These are phyloP conservation scores for Serendipita sp. DNA, from an alignment of 768 basidiomycete species.

Conservation along the genomic window DNA sequence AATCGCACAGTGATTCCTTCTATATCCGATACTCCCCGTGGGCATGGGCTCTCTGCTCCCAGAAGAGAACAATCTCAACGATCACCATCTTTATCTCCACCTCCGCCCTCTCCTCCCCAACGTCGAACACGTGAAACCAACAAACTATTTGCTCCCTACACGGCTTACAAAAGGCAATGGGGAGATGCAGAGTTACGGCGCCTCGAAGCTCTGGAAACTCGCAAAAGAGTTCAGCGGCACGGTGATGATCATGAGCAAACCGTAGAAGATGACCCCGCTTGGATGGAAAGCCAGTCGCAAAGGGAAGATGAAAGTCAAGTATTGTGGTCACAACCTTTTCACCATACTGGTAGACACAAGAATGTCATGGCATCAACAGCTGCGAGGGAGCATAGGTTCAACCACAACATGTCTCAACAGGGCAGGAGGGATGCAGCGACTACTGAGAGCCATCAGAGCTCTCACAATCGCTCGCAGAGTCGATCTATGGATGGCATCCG, in stretches of 20 bases:
- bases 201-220: not conserved
- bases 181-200: not conserved
- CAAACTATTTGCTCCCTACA: not conserved
- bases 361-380: no score
- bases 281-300: not conserved
- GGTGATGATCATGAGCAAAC: not conserved
- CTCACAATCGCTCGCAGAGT: no score
- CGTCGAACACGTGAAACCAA: not conserved
- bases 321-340: not conserved
- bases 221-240: not conserved
- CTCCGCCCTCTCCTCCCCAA: slow-evolving; percentile 4
- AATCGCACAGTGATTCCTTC: no score
- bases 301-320: not conserved
- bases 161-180: not conserved
- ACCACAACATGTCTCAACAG: no score
- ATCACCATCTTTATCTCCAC: not conserved
- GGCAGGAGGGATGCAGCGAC: no score
- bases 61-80: not conserved
- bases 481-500: not conserved
- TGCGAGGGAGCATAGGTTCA: no score
- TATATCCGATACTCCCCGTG: no score
- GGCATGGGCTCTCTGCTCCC: no score
- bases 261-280: not conserved
- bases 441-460: no score
- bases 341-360: no score